Base-by-base conservation (phyloP, 768 basidiomycete genomes). In the Tephrocybe rancida region DNA sequence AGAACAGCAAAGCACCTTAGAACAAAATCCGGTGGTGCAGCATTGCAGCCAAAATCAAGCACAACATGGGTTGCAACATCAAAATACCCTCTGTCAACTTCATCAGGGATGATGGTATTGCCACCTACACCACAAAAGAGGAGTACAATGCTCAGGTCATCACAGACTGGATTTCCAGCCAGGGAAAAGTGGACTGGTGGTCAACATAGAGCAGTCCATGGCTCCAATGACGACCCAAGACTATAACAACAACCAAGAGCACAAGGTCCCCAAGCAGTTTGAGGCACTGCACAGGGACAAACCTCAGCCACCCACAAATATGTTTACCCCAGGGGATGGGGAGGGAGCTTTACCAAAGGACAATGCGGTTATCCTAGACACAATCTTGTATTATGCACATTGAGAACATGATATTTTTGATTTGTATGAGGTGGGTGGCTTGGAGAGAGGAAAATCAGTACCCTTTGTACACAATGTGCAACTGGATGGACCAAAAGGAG, bases 1-100 rank as follows among this genome's bases (percentile, higher is more conserved):
- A 4, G n/a, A 4, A 37, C 4, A 16, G 0, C 2, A 44, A 5
- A 18, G 1, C 38, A 61, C 11, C 64, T 62, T 8, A 35, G 21
- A 0, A 18, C 51, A 59, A 68, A 44, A 3, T 16, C 0, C 38
- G 43, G 29, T 66, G 65, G 65, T 27, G 61, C 7, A 29, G 42
- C 44, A 52, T 48, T 1, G 26, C 38, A 7, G n/a, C 34, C 3
- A 38, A 21, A 14, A 45, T 44, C 25, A 54, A 39, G 27, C 14
- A 22, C 14, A 41, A 27, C 24, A 10, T 41, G 5, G 21, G 39
- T 19, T 13, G 19, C 22, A 14, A 3, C 14, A 18, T n/a, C 14
- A 5, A 25, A 48, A 41, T 14, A 26, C 25, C 10, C 14, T 16
- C 13, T 14, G 45, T 51, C 50, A 52, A 52, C 39, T 24, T 34